phyloP scores from a whole-genome alignment of 2,329 filamentous ascomycete species.

The Microdochium nivale region DNA sequence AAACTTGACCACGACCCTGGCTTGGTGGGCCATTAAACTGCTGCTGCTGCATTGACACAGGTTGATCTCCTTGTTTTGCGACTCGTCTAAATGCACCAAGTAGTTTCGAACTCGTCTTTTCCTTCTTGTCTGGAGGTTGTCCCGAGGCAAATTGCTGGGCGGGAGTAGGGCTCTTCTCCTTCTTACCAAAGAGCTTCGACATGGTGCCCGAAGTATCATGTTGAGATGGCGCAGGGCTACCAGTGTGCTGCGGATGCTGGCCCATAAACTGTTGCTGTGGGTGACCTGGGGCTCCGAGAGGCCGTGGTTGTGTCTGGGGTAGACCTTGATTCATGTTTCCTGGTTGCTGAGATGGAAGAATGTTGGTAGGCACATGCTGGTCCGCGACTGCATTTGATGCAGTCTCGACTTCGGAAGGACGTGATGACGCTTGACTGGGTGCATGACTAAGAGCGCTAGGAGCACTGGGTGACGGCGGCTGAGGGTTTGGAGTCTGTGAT shows the following conservation, averaged over 20 bases:
- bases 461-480: background rate
- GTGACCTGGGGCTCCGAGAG: background rate
- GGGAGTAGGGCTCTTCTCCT: background rate
- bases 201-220: conserved; percentile 6
- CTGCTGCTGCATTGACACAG: conserved; percentile 6
- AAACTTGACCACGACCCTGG: conserved; percentile 8
- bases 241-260: conserved; percentile 7
- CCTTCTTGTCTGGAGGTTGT: conserved; percentile 13
- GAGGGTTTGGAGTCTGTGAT: conserved; percentile 11
- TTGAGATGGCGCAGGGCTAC: conserved; percentile 10
- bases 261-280: conserved; percentile 2
- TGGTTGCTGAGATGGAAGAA: background rate
- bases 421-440: conserved; percentile 8
- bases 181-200: conserved; percentile 13
- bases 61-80: conserved; percentile 12
- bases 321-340: conserved; percentile 1
- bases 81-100: conserved; percentile 18
- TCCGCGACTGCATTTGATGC: background rate
- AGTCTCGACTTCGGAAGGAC: background rate
- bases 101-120: conserved; percentile 19
- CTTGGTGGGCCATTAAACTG: conserved; percentile 6
- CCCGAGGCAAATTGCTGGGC: conserved; percentile 8
- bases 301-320: conserved; percentile 2
- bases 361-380: background rate
- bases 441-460: conserved; percentile 5